phyloP scores from a whole-genome alignment of 139 green algal genomes.

The Chlorella sp. region DNA sequence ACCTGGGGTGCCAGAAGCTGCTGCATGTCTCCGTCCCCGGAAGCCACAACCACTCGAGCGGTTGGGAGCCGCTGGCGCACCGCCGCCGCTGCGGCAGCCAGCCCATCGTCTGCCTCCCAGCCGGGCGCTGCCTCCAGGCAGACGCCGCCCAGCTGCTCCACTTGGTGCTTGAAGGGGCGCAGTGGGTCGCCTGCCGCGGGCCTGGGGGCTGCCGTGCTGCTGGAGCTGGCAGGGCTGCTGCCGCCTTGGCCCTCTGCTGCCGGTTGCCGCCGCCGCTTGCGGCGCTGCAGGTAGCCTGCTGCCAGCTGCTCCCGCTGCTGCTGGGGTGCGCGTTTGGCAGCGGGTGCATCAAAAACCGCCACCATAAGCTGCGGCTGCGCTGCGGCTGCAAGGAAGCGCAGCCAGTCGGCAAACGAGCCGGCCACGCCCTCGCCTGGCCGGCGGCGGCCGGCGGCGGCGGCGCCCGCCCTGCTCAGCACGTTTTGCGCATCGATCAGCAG shows the following conservation, averaged over 20 bases:
- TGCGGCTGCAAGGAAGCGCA: background rate
- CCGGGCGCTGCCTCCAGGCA: constrained; percentile 13
- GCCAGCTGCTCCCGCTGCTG: constrained; percentile 20
- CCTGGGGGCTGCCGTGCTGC: background rate
- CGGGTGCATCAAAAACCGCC: constrained; percentile 2
- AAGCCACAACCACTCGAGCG: background rate
- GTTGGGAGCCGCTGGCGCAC: background rate
- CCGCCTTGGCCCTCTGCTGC: background rate
- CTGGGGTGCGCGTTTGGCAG: background rate
- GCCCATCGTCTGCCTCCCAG: constrained; percentile 32
- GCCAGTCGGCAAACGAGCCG: constrained; percentile 22
- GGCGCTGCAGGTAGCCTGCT: background rate
- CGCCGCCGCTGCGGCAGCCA: background rate
- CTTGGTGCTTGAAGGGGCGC: background rate
- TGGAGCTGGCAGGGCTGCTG: background rate
- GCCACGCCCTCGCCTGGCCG: background rate
- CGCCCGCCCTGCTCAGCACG: constrained; percentile 1
- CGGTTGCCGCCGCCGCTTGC: background rate
- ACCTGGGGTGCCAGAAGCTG: constrained; percentile 30
- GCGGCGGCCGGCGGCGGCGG: background rate
- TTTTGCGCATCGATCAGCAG: constrained; percentile 25
- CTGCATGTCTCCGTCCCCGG: constrained; percentile 27
- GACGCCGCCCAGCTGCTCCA: constrained; percentile 4
- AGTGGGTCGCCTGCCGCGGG: background rate
- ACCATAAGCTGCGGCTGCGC: constrained; percentile 14